Evolutionary conservation across 495 filamentous ascomycete species (phyloP).

Genomic region (Penicillium bialowiezense): DNA sequence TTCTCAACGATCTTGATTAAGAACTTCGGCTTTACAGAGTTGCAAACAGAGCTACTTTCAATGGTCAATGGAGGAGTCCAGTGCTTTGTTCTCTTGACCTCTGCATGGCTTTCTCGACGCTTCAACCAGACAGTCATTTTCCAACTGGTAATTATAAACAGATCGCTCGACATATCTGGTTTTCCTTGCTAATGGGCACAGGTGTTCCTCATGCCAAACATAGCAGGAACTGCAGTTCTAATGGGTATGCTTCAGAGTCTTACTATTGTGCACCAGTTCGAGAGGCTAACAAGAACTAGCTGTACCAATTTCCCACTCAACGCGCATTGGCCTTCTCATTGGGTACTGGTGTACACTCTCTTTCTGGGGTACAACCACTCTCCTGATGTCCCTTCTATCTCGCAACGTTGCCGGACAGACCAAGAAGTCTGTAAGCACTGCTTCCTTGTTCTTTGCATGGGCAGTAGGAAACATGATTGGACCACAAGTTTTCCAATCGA

Average conservation of each 20-base stretch:
- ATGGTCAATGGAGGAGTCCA: slow-evolving; percentile 62
- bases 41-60: slow-evolving; percentile 30
- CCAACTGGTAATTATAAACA: too few relatives aligned
- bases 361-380: slow-evolving; percentile 44
- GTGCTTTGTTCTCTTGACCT: slow-evolving; percentile 54
- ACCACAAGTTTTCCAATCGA: slow-evolving; percentile 27
- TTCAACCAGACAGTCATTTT: slow-evolving; percentile 40
- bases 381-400: slow-evolving; percentile 43
- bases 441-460: slow-evolving; percentile 11
- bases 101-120: slow-evolving; percentile 52
- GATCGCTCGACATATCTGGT: too few relatives aligned
- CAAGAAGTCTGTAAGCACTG: slow-evolving; percentile 45
- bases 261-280: slow-evolving; percentile 14
- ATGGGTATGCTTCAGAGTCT: slow-evolving; percentile 36
- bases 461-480: slow-evolving; percentile 19
- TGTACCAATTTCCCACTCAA: not conserved
- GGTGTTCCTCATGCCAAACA: slow-evolving; percentile 38
- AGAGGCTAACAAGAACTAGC: too few relatives aligned
- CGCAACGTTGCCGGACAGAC: slow-evolving; percentile 60
- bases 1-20: slow-evolving; percentile 52
- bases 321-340: slow-evolving; percentile 39
- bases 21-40: slow-evolving; percentile 21
- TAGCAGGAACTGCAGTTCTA: slow-evolving; percentile 53
- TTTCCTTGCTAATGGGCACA: too few relatives aligned
- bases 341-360: slow-evolving; percentile 50